Evolutionary conservation across 106 monocot species (phyloP).

Genomic region (Dendrobium officinale): DNA sequence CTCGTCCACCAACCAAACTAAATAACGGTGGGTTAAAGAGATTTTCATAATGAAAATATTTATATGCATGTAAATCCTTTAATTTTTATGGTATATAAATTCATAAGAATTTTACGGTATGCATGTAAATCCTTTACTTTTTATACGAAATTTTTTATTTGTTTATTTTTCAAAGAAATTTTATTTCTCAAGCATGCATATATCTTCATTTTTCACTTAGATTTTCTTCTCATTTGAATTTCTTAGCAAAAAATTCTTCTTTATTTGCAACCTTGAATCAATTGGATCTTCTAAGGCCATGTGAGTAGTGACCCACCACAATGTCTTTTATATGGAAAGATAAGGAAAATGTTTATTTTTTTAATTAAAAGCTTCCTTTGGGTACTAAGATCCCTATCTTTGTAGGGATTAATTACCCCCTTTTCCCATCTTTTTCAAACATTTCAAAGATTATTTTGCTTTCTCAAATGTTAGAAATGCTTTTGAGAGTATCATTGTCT

Average conservation of each 20-base stretch:
- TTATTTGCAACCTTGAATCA: conserved; percentile 15
- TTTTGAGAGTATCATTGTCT: conserved; percentile 11
- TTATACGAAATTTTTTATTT: too few relatives aligned
- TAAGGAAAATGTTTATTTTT: not conserved
- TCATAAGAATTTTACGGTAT: too few relatives aligned
- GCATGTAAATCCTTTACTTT: too few relatives aligned
- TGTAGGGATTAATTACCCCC: not conserved
- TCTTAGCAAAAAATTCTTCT: not conserved
- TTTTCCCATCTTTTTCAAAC: not conserved
- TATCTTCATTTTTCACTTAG: too few relatives aligned
- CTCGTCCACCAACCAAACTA: too few relatives aligned
- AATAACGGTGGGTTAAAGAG: too few relatives aligned
- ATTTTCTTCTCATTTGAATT: not conserved
- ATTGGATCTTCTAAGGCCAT: conserved; percentile 7
- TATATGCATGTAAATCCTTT: too few relatives aligned
- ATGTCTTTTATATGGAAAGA: conserved; percentile 2
- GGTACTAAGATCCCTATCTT: conserved; percentile 10
- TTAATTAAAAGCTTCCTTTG: conserved; percentile 17
- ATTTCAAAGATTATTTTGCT: not conserved
- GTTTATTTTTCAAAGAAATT: too few relatives aligned
- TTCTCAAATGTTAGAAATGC: conserved; percentile 2
- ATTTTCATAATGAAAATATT: too few relatives aligned
- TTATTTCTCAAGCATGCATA: too few relatives aligned
- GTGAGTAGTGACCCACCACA: conserved; percentile 12
- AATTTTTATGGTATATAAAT: too few relatives aligned